A percentile compares a stretch with the other conserved stretches of the same genome.
phyloP scores from a whole-genome alignment of 75 land plant genomes.

The Picea sitchensis region DNA sequence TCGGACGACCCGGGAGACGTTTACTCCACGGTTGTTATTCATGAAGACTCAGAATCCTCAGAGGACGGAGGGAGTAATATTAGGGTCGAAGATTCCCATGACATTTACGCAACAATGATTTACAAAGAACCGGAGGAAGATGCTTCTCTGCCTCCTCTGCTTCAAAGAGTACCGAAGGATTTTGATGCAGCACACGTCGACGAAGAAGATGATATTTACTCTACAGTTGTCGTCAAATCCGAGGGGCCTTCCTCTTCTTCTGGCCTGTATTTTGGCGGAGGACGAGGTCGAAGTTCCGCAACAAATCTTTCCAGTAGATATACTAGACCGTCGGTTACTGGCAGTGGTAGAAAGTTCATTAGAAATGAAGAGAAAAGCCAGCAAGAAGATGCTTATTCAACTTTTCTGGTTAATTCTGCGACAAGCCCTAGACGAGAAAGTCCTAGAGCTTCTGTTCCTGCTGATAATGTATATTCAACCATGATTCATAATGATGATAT shows the following conservation, averaged over 20 bases:
- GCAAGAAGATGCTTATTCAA: constrained; percentile 34
- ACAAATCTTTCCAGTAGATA: constrained; percentile 7
- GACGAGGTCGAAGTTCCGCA: constrained; percentile 16
- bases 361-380: neutral
- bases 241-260: constrained; percentile 16
- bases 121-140: constrained; percentile 17
- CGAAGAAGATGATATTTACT: constrained; percentile 21
- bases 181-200: constrained; percentile 47
- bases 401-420: constrained; percentile 44
- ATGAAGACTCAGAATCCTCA: neutral
- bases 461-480: constrained; percentile 3
- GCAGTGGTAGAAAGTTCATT: neutral
- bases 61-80: constrained; percentile 1
- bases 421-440: constrained; percentile 11
- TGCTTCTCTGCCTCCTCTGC: constrained; percentile 63
- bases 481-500: constrained; percentile 8
- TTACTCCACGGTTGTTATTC: constrained; percentile 11
- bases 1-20: neutral
- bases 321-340: neutral
- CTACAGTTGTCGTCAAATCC: constrained; percentile 42
- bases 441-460: neutral
- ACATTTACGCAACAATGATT: constrained; percentile 51
- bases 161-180: constrained; percentile 76
- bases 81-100: neutral
- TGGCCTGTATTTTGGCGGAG: neutral